phyloP scores from a whole-genome alignment of 257 asterid species.

The Scutellaria galericulata region DNA sequence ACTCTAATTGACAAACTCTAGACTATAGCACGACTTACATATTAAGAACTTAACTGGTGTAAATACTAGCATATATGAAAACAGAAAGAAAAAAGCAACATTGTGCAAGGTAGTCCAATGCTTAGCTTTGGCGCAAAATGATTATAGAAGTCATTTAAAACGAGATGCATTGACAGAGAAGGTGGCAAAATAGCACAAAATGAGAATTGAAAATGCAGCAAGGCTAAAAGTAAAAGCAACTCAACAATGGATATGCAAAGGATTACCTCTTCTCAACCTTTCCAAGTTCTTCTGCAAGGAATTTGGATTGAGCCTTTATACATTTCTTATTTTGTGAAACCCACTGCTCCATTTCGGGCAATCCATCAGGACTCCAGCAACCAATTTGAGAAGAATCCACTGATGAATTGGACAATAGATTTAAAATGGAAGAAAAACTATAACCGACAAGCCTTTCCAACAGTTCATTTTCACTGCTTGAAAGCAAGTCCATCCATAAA shows the following conservation, averaged over 20 bases:
- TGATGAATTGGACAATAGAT: conserved; percentile 38
- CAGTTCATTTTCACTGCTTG: conserved; percentile 72
- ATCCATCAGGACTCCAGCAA: conserved; percentile 61
- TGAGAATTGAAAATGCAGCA: conserved; percentile 2
- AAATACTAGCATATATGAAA: background rate
- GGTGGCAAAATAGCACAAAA: conserved; percentile 18
- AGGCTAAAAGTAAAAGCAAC: conserved; percentile 8
- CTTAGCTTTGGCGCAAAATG: background rate
- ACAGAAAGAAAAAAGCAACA: background rate
- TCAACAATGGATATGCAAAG: background rate
- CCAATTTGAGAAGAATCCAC: conserved; percentile 35
- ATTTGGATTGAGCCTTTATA: conserved; percentile 53
- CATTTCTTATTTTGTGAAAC: conserved; percentile 47
- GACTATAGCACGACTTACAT: background rate
- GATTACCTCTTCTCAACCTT: conserved; percentile 65
- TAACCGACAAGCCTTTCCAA: conserved; percentile 69
- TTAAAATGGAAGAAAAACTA: conserved; percentile 51
- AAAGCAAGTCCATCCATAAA: conserved; percentile 65
- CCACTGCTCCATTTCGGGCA: conserved; percentile 82
- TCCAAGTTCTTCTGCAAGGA: conserved; percentile 56
- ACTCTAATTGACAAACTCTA: background rate
- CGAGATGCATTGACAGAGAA: conserved; percentile 9
- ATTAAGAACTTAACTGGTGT: conserved; percentile 1
- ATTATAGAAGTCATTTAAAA: background rate
- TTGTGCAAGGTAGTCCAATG: background rate